Base-by-base conservation (phyloP, 2,329 filamentous ascomycete species). In the Talaromyces sp. region DNA sequence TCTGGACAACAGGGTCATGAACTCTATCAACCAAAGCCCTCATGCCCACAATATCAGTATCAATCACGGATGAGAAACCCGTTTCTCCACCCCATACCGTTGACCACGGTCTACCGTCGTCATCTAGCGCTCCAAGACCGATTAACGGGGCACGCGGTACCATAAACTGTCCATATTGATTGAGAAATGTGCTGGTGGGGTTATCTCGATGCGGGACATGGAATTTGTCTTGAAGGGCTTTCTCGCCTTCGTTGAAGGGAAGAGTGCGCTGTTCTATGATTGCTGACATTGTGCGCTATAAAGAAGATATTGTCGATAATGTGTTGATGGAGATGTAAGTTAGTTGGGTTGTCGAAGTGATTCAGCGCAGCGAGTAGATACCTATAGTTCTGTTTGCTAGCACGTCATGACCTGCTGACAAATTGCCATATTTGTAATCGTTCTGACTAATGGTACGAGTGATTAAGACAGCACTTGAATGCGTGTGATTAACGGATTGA, bases 81-180 rank as follows among this genome's bases (percentile, higher is more conserved):
- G 84, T 77, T 65, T 88, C 81, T 17, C 92, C 92, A n/a, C 91
- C 91, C 87, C 90, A 90, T 7, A 96, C 68, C 0, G 90, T 90
- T 17, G 89, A 90, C 92, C 92, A 96, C 1, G 90, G 91, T 22
- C 86, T 80, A 1, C 84, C 84, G 22, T 87, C 72, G 2, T 78
- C 76, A 72, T 95, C 91, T 1, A 93, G 77, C 0, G 90, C 86
- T 1, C 92, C 92, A 19, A 96, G 78, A 0, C 91, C 91, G 15
- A 95, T 80, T 7, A 95, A 81, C 0, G 91, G 88, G 3, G 62
- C 62, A n/a, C 43, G 53, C 5, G 62, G 47, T 27, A 64, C 15
- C 62, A 64, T 58, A 5, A 40, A 58, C 38, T 58, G 36, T 29
- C 62, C 62, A 27, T 64, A 47, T 58, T 53, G 62, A 38, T 5